Evolutionary conservation across 2,329 filamentous ascomycete genomes (phyloP), one percentile per base, ranked within the genome.

Genomic region (Fusarium albosuccineum): DNA sequence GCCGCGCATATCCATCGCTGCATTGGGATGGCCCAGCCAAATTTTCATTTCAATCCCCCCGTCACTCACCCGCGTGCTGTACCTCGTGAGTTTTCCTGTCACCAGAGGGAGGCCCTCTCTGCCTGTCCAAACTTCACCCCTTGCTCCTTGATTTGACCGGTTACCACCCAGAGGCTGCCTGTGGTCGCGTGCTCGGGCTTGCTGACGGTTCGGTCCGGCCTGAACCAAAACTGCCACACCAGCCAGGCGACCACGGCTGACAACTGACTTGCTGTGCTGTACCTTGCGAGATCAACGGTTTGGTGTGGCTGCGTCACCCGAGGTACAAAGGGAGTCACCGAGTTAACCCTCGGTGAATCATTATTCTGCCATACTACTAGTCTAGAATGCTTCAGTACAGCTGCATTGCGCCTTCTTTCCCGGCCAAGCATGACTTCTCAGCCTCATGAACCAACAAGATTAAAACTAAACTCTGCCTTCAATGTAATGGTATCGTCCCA

Each of bases 141-240:
- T 26, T 41, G 39, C 11, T 41, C 16, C 40, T 45, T 55, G 49
- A 54, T 66, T 66, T 66, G 62, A 8, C 33, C 40, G 22, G 29
- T 14, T 34, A 11, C 11, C 55, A 62, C 22, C 45, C 44, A 30
- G 16, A 45, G 27, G n/a, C 45, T 49, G 30, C 13, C 30, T 49
- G 10, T 52, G 50, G 64, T 67, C 64, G 64, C 64, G 64, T 67
- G 54, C 55, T 55, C 30, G 64, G 30, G 11, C 6, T 52, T 42
- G 42, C 45, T 48, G 54, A 62, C 64, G 65, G 64, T 46, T 51
- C 64, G 64, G 44, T 60, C 64, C 64, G 64, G 59, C 48, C 55
- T 11, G 49, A 40, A 36, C 49, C 16, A 29, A 30, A 42, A 33
- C 22, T 53, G 22, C 30, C 39, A 22, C 37, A 53, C 37, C 50